phyloP scores from a whole-genome alignment of 306 rosid species.

The Quercus engelmannii region DNA sequence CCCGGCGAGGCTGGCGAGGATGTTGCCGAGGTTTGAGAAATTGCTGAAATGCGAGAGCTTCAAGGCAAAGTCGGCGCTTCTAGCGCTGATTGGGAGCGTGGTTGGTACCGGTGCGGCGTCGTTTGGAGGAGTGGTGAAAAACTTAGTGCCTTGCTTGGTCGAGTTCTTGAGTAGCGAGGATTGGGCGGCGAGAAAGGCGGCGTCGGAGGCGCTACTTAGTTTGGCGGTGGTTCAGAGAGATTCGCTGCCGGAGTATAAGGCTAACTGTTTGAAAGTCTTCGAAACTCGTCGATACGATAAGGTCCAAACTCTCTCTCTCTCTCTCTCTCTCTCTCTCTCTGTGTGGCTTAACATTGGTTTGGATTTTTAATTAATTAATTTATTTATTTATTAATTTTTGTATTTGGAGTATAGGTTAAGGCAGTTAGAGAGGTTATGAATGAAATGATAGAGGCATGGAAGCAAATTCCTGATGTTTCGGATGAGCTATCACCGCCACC shows the following conservation, averaged over 20 bases:
- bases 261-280: constrained; percentile 52
- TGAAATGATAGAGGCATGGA: constrained; percentile 90
- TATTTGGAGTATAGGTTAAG: constrained; percentile 58
- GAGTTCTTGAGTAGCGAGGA: constrained; percentile 59
- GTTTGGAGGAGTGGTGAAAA: constrained; percentile 44
- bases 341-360: constrained; percentile 6
- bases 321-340: too few relatives aligned
- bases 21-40: constrained; percentile 77
- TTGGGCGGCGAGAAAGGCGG: constrained; percentile 89
- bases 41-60: constrained; percentile 64
- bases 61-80: constrained; percentile 77
- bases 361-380: not conserved
- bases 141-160: constrained; percentile 64
- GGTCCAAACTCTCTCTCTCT: constrained; percentile 30
- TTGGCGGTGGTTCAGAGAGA: constrained; percentile 66
- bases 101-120: constrained; percentile 64
- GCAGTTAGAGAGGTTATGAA: constrained; percentile 83
- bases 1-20: constrained; percentile 60
- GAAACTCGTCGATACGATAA: constrained; percentile 81
- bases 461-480: constrained; percentile 81
- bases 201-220: constrained; percentile 72
- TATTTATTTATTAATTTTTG: not conserved
- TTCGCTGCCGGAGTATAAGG: constrained; percentile 64
- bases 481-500: constrained; percentile 71
- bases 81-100: constrained; percentile 67